phyloP scores from a whole-genome alignment of 1,284 basidiomycete species.

The Microbotryomycetes sp. region DNA sequence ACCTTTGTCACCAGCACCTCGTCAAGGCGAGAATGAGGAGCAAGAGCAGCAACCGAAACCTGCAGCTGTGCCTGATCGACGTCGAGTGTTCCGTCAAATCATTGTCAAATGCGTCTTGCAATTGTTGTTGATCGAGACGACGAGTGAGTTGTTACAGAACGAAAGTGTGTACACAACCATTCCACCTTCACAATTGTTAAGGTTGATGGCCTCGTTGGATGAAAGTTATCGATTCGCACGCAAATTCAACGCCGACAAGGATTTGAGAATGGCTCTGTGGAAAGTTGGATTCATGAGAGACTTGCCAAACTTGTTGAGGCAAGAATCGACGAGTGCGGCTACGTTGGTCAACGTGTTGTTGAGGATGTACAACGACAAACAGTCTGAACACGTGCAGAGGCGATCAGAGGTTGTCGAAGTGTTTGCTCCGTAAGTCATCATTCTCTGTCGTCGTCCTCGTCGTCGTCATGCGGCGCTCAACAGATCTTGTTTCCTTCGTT shows the following conservation, averaged over 20 bases:
- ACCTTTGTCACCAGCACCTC: constrained; percentile 57
- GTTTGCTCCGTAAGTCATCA: constrained; percentile 72
- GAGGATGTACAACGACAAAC: constrained; percentile 89
- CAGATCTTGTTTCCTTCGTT: not conserved
- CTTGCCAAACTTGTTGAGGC: constrained; percentile 93
- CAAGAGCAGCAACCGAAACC: constrained; percentile 10
- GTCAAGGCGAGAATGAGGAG: constrained; percentile 10
- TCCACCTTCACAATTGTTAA: constrained; percentile 84
- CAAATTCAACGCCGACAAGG: constrained; percentile 97
- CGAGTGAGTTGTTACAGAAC: constrained; percentile 89
- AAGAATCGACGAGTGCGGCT: constrained; percentile 93
- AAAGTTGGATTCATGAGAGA: constrained; percentile 99
- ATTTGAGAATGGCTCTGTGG: constrained; percentile 92
- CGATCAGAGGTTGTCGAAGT: constrained; percentile 78
- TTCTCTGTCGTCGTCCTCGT: no score
- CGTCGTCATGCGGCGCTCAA: not conserved
- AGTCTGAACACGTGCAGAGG: constrained; percentile 69
- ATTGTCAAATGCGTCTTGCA: constrained; percentile 99
- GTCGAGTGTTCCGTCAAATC: constrained; percentile 94
- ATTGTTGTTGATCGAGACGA: constrained; percentile 92
- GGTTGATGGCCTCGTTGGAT: constrained; percentile 89
- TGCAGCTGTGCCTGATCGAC: constrained; percentile 46
- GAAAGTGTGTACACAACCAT: constrained; percentile 88
- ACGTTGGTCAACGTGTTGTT: constrained; percentile 88
- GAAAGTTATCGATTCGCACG: constrained; percentile 96